phyloP scores from a whole-genome alignment of 2,329 filamentous ascomycete species.

The Plenodomus lindquistii region DNA sequence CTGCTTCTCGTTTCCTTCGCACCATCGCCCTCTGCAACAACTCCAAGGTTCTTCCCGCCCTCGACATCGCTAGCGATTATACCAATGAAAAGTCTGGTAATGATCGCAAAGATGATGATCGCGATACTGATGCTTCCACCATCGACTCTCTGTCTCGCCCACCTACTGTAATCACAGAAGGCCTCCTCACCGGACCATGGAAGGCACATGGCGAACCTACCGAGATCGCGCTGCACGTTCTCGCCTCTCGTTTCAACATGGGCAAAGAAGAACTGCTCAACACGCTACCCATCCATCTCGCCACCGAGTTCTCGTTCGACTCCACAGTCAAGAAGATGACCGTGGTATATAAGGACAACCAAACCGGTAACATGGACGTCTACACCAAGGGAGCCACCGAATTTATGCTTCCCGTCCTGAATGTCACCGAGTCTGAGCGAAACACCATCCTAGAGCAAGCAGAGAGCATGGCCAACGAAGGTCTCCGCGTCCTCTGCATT shows the following conservation, averaged over 20 bases:
- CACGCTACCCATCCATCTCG: constrained; percentile 33
- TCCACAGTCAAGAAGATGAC: constrained; percentile 48
- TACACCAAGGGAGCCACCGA: constrained; percentile 47
- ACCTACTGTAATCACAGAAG: constrained; percentile 29
- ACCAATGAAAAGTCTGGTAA: constrained; percentile 54
- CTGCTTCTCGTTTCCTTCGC: constrained; percentile 36
- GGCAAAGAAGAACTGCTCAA: constrained; percentile 36
- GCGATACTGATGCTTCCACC: constrained; percentile 38
- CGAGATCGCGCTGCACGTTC: constrained; percentile 46
- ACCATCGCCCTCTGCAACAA: constrained; percentile 47
- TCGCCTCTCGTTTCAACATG: constrained; percentile 46
- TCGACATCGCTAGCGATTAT: constrained; percentile 48
- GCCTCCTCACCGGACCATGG: constrained; percentile 28
- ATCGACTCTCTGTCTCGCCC: constrained; percentile 36
- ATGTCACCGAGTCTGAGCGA: constrained; percentile 36
- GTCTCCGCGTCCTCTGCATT: constrained; percentile 44
- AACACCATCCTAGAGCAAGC: constrained; percentile 31
- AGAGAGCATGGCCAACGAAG: constrained; percentile 44
- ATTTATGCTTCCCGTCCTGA: constrained; percentile 39
- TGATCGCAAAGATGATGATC: constrained; percentile 35
- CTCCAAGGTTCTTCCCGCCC: constrained; percentile 36
- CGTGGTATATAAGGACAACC: constrained; percentile 42
- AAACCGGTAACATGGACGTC: constrained; percentile 34
- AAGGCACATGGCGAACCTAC: constrained; percentile 44
- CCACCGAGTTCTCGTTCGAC: constrained; percentile 46